A percentile compares a stretch with the other conserved stretches of the same genome.
Conservation (phyloP, 768 basidiomycete species). For the Leccinum aurantiacum region DNA sequence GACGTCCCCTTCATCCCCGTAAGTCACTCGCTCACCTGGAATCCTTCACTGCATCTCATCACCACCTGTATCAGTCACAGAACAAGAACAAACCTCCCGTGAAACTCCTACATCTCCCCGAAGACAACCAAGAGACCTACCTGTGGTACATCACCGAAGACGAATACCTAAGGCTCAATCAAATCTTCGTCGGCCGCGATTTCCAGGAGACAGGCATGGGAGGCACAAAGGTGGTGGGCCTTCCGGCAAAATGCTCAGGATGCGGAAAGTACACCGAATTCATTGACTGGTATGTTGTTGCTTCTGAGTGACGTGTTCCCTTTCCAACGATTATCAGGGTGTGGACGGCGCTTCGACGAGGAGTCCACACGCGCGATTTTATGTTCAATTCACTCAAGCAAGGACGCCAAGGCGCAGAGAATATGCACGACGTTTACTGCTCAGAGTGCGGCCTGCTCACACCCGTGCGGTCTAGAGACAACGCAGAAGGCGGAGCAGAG, state of each 20-base stretch:
- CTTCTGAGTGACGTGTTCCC: not conserved
- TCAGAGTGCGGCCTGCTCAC: conserved; percentile 19
- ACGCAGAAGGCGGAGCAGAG: conserved; percentile 14
- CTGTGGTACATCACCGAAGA: conserved; percentile 22
- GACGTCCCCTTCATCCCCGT: conserved; percentile 13
- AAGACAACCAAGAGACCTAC: not conserved
- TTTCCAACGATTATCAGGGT: conserved; percentile 4
- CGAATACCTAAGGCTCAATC: conserved; percentile 17
- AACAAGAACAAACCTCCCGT: conserved; percentile 13
- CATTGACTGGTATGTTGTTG: conserved; percentile 10
- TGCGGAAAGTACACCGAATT: conserved; percentile 21
- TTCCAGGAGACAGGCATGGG: conserved; percentile 18
- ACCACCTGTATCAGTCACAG: not conserved
- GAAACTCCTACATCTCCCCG: not conserved
- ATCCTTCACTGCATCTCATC: not conserved
- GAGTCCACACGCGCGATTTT: no score
- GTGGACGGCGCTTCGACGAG: conserved; percentile 10
- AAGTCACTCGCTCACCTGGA: not conserved
- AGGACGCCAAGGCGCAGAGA: conserved; percentile 4
- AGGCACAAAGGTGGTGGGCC: conserved; percentile 15
- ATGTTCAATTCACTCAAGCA: no score
- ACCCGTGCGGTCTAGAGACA: conserved; percentile 13
- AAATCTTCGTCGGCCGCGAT: conserved; percentile 13
- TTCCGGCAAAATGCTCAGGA: conserved; percentile 6
- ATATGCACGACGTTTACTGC: conserved; percentile 18